Conservation (phyloP, 1,284 basidiomycete genomes). For the Fomes fomentarius region DNA sequence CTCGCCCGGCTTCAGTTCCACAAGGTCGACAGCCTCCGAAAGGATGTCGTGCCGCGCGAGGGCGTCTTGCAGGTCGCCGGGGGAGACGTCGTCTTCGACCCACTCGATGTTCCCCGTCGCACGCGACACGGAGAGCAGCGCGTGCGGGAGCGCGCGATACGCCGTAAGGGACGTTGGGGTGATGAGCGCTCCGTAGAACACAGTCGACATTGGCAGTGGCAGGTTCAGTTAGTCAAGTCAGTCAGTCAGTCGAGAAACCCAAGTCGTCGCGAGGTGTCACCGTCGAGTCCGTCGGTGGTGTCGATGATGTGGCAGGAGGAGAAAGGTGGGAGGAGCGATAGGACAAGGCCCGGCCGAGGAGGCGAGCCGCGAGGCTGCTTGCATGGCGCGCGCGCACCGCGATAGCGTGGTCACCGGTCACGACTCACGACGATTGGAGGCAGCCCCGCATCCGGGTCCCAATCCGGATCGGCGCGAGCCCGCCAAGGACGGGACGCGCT, state of each 20-base stretch:
- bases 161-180: constrained; percentile 60
- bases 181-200: constrained; percentile 74
- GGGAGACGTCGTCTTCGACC: constrained; percentile 59
- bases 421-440: not conserved
- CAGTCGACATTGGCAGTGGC: constrained; percentile 38
- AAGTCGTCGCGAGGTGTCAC: not conserved
- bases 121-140: constrained; percentile 61
- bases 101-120: constrained; percentile 67
- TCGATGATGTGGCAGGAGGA: not conserved
- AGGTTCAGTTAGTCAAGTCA: too few relatives aligned
- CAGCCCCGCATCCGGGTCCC: not conserved
- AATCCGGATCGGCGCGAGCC: not conserved
- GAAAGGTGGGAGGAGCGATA: not conserved
- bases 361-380: too few relatives aligned
- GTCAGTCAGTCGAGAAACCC: too few relatives aligned
- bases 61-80: constrained; percentile 44
- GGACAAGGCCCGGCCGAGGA: not conserved
- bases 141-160: constrained; percentile 57
- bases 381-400: not conserved
- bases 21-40: constrained; percentile 38
- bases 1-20: constrained; percentile 64
- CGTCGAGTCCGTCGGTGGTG: not conserved
- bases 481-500: too few relatives aligned
- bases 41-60: constrained; percentile 45
- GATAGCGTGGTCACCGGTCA: not conserved